These are phyloP conservation scores for Penicillium hordei DNA, from an alignment of 2,329 filamentous ascomycete species.

Conservation along the genomic window DNA sequence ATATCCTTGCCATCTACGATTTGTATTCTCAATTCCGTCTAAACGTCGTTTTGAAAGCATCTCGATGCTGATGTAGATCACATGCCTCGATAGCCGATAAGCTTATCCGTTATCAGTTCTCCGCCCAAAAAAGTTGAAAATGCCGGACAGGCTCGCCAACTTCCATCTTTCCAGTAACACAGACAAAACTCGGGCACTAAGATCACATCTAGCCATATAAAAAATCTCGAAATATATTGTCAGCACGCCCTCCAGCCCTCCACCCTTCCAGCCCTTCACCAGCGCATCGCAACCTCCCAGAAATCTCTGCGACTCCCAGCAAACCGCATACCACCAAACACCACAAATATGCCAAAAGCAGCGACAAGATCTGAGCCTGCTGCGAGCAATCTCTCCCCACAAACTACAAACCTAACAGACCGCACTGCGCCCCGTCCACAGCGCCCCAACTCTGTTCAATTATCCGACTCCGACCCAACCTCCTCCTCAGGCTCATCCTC, in stretches of 20 bases:
- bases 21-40: not conserved
- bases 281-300: not conserved
- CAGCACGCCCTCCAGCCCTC: not conserved
- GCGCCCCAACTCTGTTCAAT: slow-evolving; percentile 1
- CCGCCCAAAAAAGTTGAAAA: slow-evolving; percentile 28
- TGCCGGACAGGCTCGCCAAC: slow-evolving; percentile 8
- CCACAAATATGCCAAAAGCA: not conserved
- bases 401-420: slow-evolving; percentile 6
- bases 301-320: slow-evolving; percentile 4
- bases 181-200: not conserved
- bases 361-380: not conserved
- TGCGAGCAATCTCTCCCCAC: not conserved
- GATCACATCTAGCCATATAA: not conserved
- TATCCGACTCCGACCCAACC: slow-evolving; percentile 26
- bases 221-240: not conserved
- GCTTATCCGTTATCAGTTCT: slow-evolving; percentile 26
- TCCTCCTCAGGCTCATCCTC: slow-evolving; percentile 29
- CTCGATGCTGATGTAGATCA: not conserved
- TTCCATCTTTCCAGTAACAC: not conserved
- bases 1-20: not conserved
- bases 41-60: not conserved
- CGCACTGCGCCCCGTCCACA: slow-evolving; percentile 1
- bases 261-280: too few species aligned
- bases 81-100: slow-evolving; percentile 6
- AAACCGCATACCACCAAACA: not conserved